Evolutionary conservation across 148 eudicot species (phyloP), one percentile per base, ranked within the genome.

Genomic region (Agrostemma githago): DNA sequence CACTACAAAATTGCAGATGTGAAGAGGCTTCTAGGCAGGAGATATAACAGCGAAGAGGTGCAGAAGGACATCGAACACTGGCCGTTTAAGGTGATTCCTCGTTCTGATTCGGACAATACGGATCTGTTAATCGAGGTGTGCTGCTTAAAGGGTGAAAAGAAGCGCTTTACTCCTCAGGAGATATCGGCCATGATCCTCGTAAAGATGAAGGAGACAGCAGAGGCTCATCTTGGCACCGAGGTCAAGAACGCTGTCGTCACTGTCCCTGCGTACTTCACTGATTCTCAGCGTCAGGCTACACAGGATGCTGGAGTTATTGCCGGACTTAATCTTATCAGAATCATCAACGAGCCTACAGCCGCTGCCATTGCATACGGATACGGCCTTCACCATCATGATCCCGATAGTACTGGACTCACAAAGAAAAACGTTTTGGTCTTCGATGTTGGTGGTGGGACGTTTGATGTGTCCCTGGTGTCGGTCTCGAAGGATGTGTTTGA

Each of bases 301-400:
- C 43, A 67, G n/a, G 71, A 67, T n/a, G 71, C 54, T 67, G 53
- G 71, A n/a, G 12, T 44, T 42, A 67, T 67, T 51, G 54, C 54
- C 8, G 71, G 71, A 8, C 71, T 67, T 17, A 67, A 43, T 67
- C 37, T 67, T 17, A 17, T 67, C 26, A 51, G 71, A 14, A 67
- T 67, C 51, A 67, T 67, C 37, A 67, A 67, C 21, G 54, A 67
- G 38, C 56, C 71, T 6, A 67, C 71, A 9, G 71, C 71, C 1
- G 71, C 71, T 67, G 71, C 71, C 71, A 43, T 67, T 43, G 71
- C 71, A 42, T 67, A 67, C 3, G 71, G 71, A 42, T 67, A 67
- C 3, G 71, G 71, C 44, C 56, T 67, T 42, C 26, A 67, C 54
- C 53, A 42, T 15, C 37, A 67, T 17, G 34, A 19, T 15, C 42